Base-by-base conservation (phyloP, 345 rosid species). In the Lagerstroemia speciosa region DNA sequence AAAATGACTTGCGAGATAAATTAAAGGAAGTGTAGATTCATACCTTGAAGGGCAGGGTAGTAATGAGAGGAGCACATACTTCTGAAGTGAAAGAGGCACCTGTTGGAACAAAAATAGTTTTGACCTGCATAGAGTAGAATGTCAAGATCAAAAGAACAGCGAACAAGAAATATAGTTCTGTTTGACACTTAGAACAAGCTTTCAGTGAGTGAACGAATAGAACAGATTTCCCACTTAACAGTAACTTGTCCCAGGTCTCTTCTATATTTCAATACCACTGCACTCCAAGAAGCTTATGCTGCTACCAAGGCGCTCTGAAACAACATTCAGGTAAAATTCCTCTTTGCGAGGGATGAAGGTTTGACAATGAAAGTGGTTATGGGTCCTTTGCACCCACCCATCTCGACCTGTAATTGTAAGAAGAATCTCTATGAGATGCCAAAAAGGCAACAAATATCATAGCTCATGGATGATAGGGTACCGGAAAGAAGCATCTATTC, bases 241-340 rank as follows among this genome's bases (percentile, higher is more conserved):
- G 30, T 69, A 88, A 97, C 91, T 93, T 91, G 77, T 93, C 97
- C 97, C 99, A 91, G 71, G 91, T 93, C 81, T 93, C 99, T 80
- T 93, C 99, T 10, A 93, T n/a, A n/a, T 91, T 29, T 93, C 99
- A 75, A 93, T 89, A 33, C 97, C 99, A 76, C 96, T 95, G 0
- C 99, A 94, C 72, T 91, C 99, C 0, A 97, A 94, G 75, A 93
- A 94, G 84, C 99, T 94, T 29, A 94, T 74, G 82, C 89, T 89
- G 90, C 86, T 76, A 30, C 99, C 97, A 41, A 91, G 97, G 52
- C 96, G 65, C 30, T 94, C 95, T 0, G 99, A 91, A 53, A 88
- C 91, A 65, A 94, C 83, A 26, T 91, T 91, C 70, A 94, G 96
- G 85, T 94, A 94, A 68, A 87, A 89, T 84, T 94, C 99, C 70